A percentile compares a stretch with the other conserved stretches of the same genome.
Evolutionary conservation across 805 yeast genomes (phyloP).

Genomic region (Huiozyma sinensis): DNA sequence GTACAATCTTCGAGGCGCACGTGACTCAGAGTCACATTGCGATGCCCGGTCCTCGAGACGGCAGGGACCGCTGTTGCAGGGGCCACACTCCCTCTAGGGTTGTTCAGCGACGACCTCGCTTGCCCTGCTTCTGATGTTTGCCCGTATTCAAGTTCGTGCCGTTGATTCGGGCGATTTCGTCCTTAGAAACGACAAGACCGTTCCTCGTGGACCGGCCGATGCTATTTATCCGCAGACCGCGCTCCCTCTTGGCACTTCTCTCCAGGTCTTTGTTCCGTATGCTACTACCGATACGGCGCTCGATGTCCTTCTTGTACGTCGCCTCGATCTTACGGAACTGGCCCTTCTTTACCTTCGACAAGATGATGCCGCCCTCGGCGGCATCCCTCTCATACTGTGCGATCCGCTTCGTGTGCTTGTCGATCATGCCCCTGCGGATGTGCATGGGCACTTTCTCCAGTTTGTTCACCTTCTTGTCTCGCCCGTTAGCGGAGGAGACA

Average conservation of each 20-base stretch:
- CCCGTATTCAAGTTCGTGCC: too few species aligned
- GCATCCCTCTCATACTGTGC: constrained; percentile 65
- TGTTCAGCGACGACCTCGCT: too few species aligned
- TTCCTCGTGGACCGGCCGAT: constrained; percentile 71
- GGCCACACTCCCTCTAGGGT: too few species aligned
- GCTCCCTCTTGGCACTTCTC: constrained; percentile 41
- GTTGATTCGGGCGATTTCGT: constrained; percentile 40
- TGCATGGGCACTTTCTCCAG: constrained; percentile 82
- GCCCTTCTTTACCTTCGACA: constrained; percentile 61
- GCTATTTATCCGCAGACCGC: constrained; percentile 68
- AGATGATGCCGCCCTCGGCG: constrained; percentile 78
- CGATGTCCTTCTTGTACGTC: constrained; percentile 29
- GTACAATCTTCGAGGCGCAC: too few species aligned
- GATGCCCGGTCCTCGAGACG: too few species aligned
- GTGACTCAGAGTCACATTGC: too few species aligned
- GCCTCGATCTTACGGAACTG: constrained; percentile 50
- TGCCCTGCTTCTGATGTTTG: too few species aligned
- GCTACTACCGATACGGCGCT: constrained; percentile 35
- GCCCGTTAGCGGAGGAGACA: constrained; percentile 38
- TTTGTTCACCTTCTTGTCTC: constrained; percentile 25
- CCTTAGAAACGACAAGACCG: constrained; percentile 61
- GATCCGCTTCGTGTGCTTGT: constrained; percentile 41
- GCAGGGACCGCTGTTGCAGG: too few species aligned
- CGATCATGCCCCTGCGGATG: constrained; percentile 75
- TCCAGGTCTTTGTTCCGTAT: constrained; percentile 40